phyloP scores from a whole-genome alignment of 1,284 basidiomycete species.

The Puccinia polysora region DNA sequence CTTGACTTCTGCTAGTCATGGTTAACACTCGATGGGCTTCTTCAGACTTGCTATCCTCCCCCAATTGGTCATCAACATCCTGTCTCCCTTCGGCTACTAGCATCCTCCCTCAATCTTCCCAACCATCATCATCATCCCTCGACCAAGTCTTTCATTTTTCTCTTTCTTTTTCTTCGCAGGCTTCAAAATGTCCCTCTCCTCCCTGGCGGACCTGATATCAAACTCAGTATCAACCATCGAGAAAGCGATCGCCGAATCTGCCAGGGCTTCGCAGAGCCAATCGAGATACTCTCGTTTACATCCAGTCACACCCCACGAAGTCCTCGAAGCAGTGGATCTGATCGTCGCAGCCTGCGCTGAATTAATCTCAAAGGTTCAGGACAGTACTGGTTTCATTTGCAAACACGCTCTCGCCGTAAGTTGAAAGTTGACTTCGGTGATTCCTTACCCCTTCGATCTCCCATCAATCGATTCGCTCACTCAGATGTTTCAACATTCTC shows the following conservation, averaged over 20 bases:
- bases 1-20: too few relatives aligned
- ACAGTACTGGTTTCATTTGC: constrained; percentile 36
- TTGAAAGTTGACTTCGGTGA: background rate
- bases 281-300: background rate
- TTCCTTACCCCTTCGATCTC: background rate
- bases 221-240: constrained; percentile 37
- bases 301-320: constrained; percentile 36
- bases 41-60: too few relatives aligned
- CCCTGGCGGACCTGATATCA: constrained; percentile 29
- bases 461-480: background rate
- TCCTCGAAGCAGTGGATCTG: constrained; percentile 39
- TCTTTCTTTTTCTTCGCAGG: too few relatives aligned
- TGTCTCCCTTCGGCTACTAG: too few relatives aligned
- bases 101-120: too few relatives aligned
- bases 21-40: too few relatives aligned
- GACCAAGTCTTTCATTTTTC: too few relatives aligned
- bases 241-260: constrained; percentile 28
- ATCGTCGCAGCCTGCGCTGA: constrained; percentile 42
- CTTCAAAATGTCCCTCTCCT: constrained; percentile 40
- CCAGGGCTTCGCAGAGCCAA: constrained; percentile 1
- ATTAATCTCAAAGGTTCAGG: constrained; percentile 39
- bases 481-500: background rate
- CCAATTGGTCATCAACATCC: too few relatives aligned
- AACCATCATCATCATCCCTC: too few relatives aligned
- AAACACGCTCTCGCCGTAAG: constrained; percentile 41